Conservation (phyloP, 768 basidiomycete genomes). For the Tylopilus balloui region DNA sequence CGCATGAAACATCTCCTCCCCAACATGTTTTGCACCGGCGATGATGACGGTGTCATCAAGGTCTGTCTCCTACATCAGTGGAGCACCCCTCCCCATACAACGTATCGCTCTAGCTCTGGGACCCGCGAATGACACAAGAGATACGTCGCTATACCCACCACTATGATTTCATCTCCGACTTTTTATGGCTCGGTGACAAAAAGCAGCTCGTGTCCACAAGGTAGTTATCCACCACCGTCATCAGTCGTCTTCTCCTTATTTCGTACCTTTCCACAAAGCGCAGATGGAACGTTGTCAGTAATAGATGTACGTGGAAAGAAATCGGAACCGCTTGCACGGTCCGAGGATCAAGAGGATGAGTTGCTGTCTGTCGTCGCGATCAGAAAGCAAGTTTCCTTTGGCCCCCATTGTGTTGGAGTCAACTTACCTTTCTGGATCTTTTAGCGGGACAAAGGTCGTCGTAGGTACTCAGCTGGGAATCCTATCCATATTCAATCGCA, state of each 20-base stretch:
- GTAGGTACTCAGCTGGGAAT: conserved; percentile 90
- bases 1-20: conserved; percentile 70
- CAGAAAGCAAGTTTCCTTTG: conserved; percentile 53
- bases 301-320: conserved; percentile 87
- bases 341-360: conserved; percentile 96
- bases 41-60: conserved; percentile 94
- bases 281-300: conserved; percentile 90
- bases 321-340: conserved; percentile 71
- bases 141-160: conserved; percentile 77
- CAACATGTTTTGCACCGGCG: conserved; percentile 77
- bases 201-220: conserved; percentile 85
- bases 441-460: conserved; percentile 71
- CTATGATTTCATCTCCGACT: conserved; percentile 92
- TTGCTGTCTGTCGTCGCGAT: conserved; percentile 81
- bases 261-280: conserved; percentile 43
- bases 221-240: conserved; percentile 37
- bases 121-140: conserved; percentile 64
- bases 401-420: not conserved
- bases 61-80: conserved; percentile 37
- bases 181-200: conserved; percentile 80
- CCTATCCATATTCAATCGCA: conserved; percentile 84
- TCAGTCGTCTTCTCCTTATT: not conserved
- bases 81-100: not conserved
- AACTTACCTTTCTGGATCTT: not conserved
- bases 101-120: conserved; percentile 68